Conservation (phyloP, 2,329 filamentous ascomycete genomes). For the Colletotrichum incanum region DNA sequence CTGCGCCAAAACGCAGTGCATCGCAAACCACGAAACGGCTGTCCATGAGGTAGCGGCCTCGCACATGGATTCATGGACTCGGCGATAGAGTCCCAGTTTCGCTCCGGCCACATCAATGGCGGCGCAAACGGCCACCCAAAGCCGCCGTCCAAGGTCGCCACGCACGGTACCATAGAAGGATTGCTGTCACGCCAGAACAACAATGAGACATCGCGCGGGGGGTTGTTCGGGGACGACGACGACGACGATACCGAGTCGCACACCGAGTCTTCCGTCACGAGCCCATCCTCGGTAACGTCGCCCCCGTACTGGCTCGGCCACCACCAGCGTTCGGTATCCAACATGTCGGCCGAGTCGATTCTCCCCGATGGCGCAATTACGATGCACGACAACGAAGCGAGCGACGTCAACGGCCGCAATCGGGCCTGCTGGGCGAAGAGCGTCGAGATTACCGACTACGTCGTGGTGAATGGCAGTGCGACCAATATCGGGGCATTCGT, state of each 20-base stretch:
- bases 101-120: constrained; percentile 33
- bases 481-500: constrained; percentile 88
- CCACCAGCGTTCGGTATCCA: constrained; percentile 57
- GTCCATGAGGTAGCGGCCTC: constrained; percentile 40
- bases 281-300: constrained; percentile 51
- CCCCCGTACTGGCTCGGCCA: constrained; percentile 62
- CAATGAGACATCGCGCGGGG: constrained; percentile 28
- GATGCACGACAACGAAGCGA: constrained; percentile 74
- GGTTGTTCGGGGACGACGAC: constrained; percentile 37
- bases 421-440: constrained; percentile 77
- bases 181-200: constrained; percentile 37
- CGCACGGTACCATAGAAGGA: constrained; percentile 26
- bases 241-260: constrained; percentile 39
- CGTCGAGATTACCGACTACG: constrained; percentile 72
- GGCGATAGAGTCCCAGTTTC: constrained; percentile 40
- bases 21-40: constrained; percentile 10
- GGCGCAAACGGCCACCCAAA: constrained; percentile 32
- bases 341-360: constrained; percentile 64
- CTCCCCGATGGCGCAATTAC: constrained; percentile 71
- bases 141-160: constrained; percentile 19
- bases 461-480: constrained; percentile 70
- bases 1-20: not conserved
- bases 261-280: constrained; percentile 33
- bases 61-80: constrained; percentile 45
- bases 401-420: constrained; percentile 65